Conservation (phyloP, 176 grass and related monocot species). For the Musa troglodytarum region DNA sequence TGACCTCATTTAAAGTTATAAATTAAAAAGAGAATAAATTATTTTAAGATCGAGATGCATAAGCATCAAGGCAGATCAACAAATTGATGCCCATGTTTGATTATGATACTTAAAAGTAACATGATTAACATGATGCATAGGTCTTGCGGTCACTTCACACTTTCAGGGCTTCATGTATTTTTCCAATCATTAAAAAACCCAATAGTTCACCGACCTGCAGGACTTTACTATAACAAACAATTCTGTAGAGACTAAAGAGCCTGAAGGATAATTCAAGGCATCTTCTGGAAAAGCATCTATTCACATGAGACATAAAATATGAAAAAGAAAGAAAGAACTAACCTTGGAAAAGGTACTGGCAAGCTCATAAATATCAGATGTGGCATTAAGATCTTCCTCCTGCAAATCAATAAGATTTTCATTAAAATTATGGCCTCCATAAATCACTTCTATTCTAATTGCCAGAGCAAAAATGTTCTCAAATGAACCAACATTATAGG, state of each 20-base stretch:
- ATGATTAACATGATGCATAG: too few relatives aligned
- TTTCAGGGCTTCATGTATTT: too few relatives aligned
- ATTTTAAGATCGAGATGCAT: too few relatives aligned
- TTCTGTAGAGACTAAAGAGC: neutral
- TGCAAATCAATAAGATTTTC: conserved; percentile 23
- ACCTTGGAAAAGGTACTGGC: conserved; percentile 58
- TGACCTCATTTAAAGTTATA: neutral
- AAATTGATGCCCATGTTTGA: neutral
- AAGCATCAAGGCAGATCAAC: neutral
- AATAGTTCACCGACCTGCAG: too few relatives aligned
- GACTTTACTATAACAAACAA: too few relatives aligned
- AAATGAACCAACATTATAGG: neutral
- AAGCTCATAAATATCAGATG: conserved; percentile 53
- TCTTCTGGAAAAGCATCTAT: neutral
- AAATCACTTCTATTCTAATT: neutral
- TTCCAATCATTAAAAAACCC: too few relatives aligned
- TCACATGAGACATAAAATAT: neutral
- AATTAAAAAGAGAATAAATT: too few relatives aligned
- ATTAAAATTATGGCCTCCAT: neutral
- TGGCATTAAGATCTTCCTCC: conserved; percentile 36
- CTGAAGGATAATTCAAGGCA: neutral
- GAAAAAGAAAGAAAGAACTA: neutral
- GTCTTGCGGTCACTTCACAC: too few relatives aligned
- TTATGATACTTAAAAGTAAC: neutral
- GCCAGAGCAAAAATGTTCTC: neutral